Base-by-base conservation (phyloP, 2,329 filamentous ascomycete species). In the Elsinoe fawcettii region DNA sequence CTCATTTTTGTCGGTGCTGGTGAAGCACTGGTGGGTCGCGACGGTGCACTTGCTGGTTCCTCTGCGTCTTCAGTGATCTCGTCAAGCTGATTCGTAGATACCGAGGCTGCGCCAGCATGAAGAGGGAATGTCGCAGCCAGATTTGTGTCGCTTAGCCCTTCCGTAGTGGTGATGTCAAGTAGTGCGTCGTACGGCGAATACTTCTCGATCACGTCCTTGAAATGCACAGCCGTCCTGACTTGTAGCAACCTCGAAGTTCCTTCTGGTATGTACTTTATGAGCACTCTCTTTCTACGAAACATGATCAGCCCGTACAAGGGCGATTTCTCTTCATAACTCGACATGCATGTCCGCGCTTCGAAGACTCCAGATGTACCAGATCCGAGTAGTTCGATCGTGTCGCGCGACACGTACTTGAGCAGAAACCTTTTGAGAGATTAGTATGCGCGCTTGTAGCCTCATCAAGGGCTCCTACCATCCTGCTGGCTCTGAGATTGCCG, bases 11-110 rank as follows among this genome's bases (percentile, higher is more conserved):
- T 34, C 2, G 54, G 39, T 3, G 30, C 41, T 8, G 54, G 41
- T 2, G 54, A 56, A 2, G 30, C 54, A 22, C 32, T 56, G 20
- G 39, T 16, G 9, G 39, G 54, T 16, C 54, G 23, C 2, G 46
- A 32, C 9, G 55, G 30, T 2, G 60, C 30, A 5, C 46, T 32
- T 5, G 64, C 64, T 23, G 61, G 81, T 73, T 95, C 90, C 67
- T 95, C 90, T 56, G 86, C 88, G 73, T 93, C 88, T 73, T 97
- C 93, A n/a, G 87, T 85, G 69, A 97, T 96, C 73, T 95, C 92
- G 74, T 92, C 86, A 65, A 97, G 76, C 63, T 88, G 85, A 51
- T 83, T 87, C 3, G 89, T 92, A 9, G 91, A 95, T 23, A 85
- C 88, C 18, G 92, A 95, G 37, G 86, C 87, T 11, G 89, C 89